phyloP scores from a whole-genome alignment of 164 flowering plant genomes.

The Vitis rotundifolia region DNA sequence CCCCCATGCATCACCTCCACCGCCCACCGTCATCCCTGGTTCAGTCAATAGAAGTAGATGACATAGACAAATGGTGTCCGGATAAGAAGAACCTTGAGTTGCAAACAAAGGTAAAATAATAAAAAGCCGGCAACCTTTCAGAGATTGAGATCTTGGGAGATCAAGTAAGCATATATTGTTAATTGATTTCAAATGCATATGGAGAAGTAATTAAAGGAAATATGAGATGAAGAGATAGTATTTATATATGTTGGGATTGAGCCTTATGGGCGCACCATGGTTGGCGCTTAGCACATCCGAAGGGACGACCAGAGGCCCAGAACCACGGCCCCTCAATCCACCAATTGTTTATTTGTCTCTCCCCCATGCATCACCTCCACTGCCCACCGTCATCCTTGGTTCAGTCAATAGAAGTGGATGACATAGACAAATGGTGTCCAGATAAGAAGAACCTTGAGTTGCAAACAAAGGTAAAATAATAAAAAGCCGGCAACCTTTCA shows the following conservation, averaged over 20 bases:
- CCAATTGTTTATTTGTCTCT: too few species aligned
- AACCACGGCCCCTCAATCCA: too few species aligned
- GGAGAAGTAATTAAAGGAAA: background rate
- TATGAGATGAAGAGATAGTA: background rate
- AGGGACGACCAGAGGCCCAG: too few species aligned
- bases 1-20: slow-evolving; percentile 11
- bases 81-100: slow-evolving; percentile 5
- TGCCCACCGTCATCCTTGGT: background rate
- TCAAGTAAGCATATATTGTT: background rate
- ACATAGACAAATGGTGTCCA: slow-evolving; percentile 1
- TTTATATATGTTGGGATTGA: too few species aligned
- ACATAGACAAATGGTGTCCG: slow-evolving; percentile 1
- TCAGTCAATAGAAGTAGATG: slow-evolving; percentile 1
- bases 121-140: background rate
- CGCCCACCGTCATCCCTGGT: background rate
- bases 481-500: background rate
- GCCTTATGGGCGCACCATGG: too few species aligned
- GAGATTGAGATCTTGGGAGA: background rate
- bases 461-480: too few species aligned
- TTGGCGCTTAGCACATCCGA: too few species aligned
- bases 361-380: slow-evolving; percentile 11
- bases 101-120: too few species aligned
- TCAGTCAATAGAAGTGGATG: slow-evolving; percentile 1
- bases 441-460: slow-evolving; percentile 5
- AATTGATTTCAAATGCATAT: background rate